Base-by-base conservation (phyloP, 768 basidiomycete species). In the Boletales sp. region DNA sequence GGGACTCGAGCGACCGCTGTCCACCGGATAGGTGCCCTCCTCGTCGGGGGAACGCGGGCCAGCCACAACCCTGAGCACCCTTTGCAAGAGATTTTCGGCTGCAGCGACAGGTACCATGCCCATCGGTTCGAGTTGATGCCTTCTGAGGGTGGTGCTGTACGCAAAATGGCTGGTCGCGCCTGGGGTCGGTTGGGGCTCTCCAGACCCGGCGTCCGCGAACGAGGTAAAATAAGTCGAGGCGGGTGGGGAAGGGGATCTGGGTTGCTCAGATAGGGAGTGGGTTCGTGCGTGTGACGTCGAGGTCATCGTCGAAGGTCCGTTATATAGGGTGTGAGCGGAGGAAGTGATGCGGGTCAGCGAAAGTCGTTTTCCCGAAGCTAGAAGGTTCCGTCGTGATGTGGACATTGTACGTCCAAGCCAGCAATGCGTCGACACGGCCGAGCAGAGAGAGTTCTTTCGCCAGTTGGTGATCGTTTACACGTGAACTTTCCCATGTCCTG, bases 141-240 rank as follows among this genome's bases (percentile, higher is more conserved):
- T 66, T 27, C 89, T 72, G 17, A 92, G 73, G 0, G 86, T 88
- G 0, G 89, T 91, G 57, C 87, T 90, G 66, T 89, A 91, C 2
- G 88, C 84, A 59, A 92, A 92, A 61, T 92, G 90, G 5, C 79
- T 65, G 29, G 78, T 75, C 1, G 90, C 87, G 45, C 82, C 83
- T 0, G 85, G 74, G 0, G 80, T 74, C 0, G 84, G 81, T 31
- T 80, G 75, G 10, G 84, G 72, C 53, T 80, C 75, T n/a, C 49
- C 69, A 34, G 37, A 72, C 62, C 67, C 68, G 55, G 55, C 80
- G 74, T 46, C 69, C 72, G 79, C 74, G 30, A 82, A 75, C 2
- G 79, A 65, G 0, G 85, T 77, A 59, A 91, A 92, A 67, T 91
- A 91, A 1, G 87, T 77, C 3, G 89, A 90, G 0, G 90, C 90